Conservation (phyloP, 306 rosid species). For the Lablab purpureus region DNA sequence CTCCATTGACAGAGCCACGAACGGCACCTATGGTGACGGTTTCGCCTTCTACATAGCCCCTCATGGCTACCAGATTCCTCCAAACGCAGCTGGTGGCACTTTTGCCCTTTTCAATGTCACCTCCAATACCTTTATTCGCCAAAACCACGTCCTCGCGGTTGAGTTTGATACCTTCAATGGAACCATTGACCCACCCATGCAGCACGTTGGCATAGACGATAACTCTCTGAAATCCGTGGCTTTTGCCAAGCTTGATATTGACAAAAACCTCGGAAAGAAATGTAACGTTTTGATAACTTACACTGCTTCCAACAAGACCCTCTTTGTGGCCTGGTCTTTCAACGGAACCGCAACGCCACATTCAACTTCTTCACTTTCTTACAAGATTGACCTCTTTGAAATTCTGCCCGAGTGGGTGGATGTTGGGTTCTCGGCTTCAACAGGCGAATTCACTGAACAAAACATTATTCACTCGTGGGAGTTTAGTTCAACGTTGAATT, state of each 20-base stretch:
- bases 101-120: constrained; percentile 43
- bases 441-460: constrained; percentile 6
- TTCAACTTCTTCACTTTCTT: constrained; percentile 8
- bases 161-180: constrained; percentile 44
- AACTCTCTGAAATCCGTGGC: constrained; percentile 29
- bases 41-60: constrained; percentile 44
- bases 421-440: constrained; percentile 54
- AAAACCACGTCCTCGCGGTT: constrained; percentile 38
- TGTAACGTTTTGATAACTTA: constrained; percentile 40
- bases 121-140: background rate
- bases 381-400: constrained; percentile 38
- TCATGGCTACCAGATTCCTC: constrained; percentile 42
- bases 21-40: constrained; percentile 32
- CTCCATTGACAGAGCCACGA: background rate
- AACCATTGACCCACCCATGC: constrained; percentile 36
- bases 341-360: background rate
- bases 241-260: constrained; percentile 31
- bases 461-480: constrained; percentile 54
- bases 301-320: background rate
- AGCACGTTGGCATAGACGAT: constrained; percentile 50
- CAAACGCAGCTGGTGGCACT: constrained; percentile 46
- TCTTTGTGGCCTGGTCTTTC: constrained; percentile 46
- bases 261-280: constrained; percentile 16
- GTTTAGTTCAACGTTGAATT: constrained; percentile 46
- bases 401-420: constrained; percentile 45